Evolutionary conservation across 768 basidiomycete genomes (phyloP).

Genomic region (Psilocybe tampanensis): DNA sequence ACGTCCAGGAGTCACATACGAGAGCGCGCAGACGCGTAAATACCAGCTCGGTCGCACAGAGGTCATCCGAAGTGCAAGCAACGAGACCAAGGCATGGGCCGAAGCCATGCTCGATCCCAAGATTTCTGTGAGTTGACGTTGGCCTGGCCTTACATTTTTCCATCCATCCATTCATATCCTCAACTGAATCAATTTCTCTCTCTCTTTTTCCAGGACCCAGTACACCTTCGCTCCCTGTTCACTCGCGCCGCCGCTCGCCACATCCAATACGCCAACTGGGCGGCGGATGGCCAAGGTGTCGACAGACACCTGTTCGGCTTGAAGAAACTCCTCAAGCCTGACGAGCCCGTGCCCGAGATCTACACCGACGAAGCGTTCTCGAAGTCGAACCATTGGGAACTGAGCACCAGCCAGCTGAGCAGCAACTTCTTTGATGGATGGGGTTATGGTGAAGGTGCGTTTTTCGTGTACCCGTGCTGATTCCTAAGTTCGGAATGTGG

Average conservation of each 20-base stretch:
- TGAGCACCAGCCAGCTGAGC: conserved; percentile 88
- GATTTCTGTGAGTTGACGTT: conserved; percentile 34
- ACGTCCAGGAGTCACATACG: conserved; percentile 84
- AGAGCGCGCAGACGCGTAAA: conserved; percentile 92
- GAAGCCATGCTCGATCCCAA: conserved; percentile 80
- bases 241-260: conserved; percentile 79
- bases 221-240: conserved; percentile 67
- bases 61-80: conserved; percentile 86
- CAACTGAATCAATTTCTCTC: no score
- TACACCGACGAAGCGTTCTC: conserved; percentile 74
- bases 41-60: conserved; percentile 92
- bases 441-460: conserved; percentile 94
- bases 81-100: conserved; percentile 83
- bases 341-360: conserved; percentile 72
- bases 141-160: not conserved
- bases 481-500: not conserved
- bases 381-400: conserved; percentile 85
- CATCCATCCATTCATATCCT: no score
- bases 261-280: conserved; percentile 86
- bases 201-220: conserved; percentile 29
- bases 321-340: conserved; percentile 75
- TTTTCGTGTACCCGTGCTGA: no score
- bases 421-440: conserved; percentile 87
- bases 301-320: conserved; percentile 95
- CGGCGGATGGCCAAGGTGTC: conserved; percentile 92